phyloP scores from a whole-genome alignment of 2,329 filamentous ascomycete species.

The Lasiodiplodia sp. region DNA sequence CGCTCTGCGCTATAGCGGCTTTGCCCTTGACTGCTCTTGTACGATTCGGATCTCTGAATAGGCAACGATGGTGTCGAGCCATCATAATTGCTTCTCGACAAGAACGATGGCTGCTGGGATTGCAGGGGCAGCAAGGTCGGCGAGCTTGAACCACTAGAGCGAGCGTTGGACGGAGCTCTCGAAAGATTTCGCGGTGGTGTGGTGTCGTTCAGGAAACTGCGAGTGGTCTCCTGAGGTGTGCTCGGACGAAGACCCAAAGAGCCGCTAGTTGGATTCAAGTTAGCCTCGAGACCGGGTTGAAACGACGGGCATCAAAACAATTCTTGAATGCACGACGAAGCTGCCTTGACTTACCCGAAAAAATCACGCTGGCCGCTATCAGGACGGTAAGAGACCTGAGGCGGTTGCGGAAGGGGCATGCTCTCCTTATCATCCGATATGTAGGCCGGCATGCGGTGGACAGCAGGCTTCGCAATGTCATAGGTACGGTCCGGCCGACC shows the following conservation, averaged over 20 bases:
- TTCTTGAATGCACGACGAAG: neutral
- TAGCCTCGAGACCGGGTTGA: conserved; percentile 5
- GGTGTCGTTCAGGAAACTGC: conserved; percentile 21
- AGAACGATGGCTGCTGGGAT: conserved; percentile 36
- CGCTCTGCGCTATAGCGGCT: conserved; percentile 14
- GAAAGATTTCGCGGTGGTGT: conserved; percentile 23
- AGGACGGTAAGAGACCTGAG: neutral
- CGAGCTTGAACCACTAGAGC: conserved; percentile 10
- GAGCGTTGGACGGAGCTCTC: neutral
- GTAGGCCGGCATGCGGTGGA: conserved; percentile 19
- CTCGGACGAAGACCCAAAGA: neutral
- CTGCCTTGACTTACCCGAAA: conserved; percentile 6
- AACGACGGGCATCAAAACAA: conserved; percentile 6
- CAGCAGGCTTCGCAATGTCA: conserved; percentile 23
- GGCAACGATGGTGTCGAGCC: conserved; percentile 36
- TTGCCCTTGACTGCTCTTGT: conserved; percentile 30
- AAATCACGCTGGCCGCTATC: conserved; percentile 1
- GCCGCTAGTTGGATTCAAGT: neutral
- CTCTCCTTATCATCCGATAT: conserved; percentile 14
- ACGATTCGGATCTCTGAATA: conserved; percentile 36
- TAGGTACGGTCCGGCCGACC: conserved; percentile 23
- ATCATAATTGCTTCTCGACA: conserved; percentile 39
- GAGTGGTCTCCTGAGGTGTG: conserved; percentile 2
- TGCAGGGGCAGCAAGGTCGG: conserved; percentile 18
- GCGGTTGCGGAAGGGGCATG: conserved; percentile 8